Evolutionary conservation across 129 eudicot genomes (phyloP), one percentile per base, ranked within the genome.

Genomic region (Rutidosis leptorrhynchoides): DNA sequence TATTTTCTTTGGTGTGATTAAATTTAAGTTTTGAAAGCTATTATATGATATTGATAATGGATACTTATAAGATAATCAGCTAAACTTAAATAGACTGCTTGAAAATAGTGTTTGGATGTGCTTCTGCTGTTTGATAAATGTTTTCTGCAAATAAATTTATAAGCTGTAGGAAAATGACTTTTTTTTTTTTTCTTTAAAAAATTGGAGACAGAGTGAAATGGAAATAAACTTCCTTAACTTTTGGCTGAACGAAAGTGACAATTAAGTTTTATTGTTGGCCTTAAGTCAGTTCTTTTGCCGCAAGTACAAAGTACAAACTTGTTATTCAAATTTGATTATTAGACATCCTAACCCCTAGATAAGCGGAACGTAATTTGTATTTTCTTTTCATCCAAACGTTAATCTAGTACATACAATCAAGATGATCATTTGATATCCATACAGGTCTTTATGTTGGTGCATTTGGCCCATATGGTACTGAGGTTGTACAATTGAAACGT

Each of bases 381-480:
- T 37, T 40, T 40, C 3, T 12, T 40, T 12, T 40, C 16, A 10
- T 12, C 11, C 16, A 14, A 40, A 40, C 46, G n/a, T n/a, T n/a
- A n/a, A n/a, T 40, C 5, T 40, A 40, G 3, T 10, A 40, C 46
- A 40, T 40, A 40, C 46, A 12, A 40, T 17, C 72, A 43, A 32
- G 28, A 51, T 16, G 14, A 10, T 25, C 0, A 6, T 15, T 30
- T 63, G 54, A 72, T 68, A 74, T 70, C 27, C 37, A 3, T 78
- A 45, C 62, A 92, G 98, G 98, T 17, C 84, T 94, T 49, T 94
- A 86, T 77, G 91, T 94, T 59, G 99, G 99, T 79, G 88, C 99
- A 23, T 94, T 94, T 83, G 99, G 97, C 42, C 99, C 97, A 64
- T 89, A 82, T 81, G 99, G 97, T 21, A 79, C 99, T 37, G 99